phyloP scores from a whole-genome alignment of 169 alveolate species.

The Babesia ovis region DNA sequence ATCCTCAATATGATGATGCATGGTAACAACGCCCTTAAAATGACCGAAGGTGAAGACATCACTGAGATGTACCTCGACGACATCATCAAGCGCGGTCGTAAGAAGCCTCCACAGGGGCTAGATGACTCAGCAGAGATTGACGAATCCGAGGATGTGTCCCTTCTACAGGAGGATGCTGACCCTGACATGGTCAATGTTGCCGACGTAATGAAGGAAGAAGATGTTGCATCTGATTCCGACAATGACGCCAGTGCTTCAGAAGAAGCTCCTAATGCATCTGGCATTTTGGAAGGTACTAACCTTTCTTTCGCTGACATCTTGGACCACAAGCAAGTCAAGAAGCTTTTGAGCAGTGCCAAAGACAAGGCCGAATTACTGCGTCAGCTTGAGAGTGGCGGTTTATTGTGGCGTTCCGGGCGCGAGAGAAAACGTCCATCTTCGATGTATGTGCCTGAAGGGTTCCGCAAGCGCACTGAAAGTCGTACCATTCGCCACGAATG shows the following conservation, averaged over 20 bases:
- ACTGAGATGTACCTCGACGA: conserved; percentile 43
- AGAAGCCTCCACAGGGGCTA: conserved; percentile 69
- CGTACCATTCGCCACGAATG: conserved; percentile 83
- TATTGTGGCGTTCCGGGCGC: conserved; percentile 79
- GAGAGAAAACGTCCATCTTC: conserved; percentile 72
- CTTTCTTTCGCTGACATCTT: conserved; percentile 12
- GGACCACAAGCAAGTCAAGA: conserved; percentile 45
- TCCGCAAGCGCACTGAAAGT: conserved; percentile 79
- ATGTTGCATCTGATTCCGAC: conserved; percentile 21
- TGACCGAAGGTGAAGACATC: conserved; percentile 44
- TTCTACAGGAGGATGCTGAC: conserved; percentile 51
- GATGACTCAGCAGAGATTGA: conserved; percentile 60
- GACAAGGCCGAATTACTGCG: conserved; percentile 44
- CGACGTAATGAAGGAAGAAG: conserved; percentile 68
- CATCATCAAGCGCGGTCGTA: conserved; percentile 47
- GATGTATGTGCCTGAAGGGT: conserved; percentile 77
- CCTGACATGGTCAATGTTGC: conserved; percentile 64
- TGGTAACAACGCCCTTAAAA: conserved; percentile 80
- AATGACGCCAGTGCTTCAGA: conserved; percentile 47
- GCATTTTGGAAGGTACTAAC: conserved; percentile 37
- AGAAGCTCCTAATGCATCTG: conserved; percentile 23
- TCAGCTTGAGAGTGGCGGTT: conserved; percentile 62
- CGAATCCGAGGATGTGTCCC: conserved; percentile 63
- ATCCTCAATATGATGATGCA: conserved; percentile 82
- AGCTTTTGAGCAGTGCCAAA: conserved; percentile 11